A percentile compares a stretch with the other conserved stretches of the same genome.
Evolutionary conservation across 1,139 yeast genomes (phyloP).

Genomic region (Suhomyces bolitotheri): DNA sequence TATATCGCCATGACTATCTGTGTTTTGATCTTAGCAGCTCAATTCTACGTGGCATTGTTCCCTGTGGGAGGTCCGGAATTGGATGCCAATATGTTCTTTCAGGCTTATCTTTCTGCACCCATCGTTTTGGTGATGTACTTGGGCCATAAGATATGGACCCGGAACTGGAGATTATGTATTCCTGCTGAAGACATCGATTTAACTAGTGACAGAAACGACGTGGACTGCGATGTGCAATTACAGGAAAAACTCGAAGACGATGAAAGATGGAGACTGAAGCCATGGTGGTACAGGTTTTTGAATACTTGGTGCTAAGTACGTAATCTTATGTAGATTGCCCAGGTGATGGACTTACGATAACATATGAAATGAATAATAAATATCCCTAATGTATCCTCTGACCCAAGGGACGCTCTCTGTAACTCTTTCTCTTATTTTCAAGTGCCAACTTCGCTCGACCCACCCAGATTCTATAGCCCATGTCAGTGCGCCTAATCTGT

Average conservation of each 20-base stretch:
- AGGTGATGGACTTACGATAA: not conserved
- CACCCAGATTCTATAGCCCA: not conserved
- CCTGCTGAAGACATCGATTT: conserved; percentile 51
- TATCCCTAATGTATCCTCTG: no score
- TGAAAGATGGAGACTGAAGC: conserved; percentile 11
- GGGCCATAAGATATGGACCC: conserved; percentile 50
- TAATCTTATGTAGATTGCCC: not conserved
- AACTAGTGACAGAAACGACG: conserved; percentile 51
- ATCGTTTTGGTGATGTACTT: conserved; percentile 50
- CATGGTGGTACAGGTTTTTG: conserved; percentile 13
- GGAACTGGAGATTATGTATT: conserved; percentile 40
- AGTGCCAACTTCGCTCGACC: not conserved
- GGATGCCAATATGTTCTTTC: conserved; percentile 46
- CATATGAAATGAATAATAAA: no score
- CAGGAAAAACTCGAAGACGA: conserved; percentile 12
- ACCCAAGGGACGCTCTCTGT: no score
- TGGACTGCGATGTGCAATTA: conserved; percentile 28
- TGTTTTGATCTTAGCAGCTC: conserved; percentile 33
- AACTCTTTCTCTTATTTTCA: not conserved
- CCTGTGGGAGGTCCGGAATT: conserved; percentile 35
- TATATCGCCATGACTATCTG: conserved; percentile 21
- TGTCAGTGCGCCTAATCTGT: not conserved
- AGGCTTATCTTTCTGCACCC: conserved; percentile 55
- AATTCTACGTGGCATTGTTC: conserved; percentile 43
- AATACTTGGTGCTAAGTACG: conserved; percentile 14